A percentile compares a stretch with the other conserved stretches of the same genome.
Evolutionary conservation across 2,329 filamentous ascomycete species (phyloP).

Genomic region (Parastagonospora avenae): DNA sequence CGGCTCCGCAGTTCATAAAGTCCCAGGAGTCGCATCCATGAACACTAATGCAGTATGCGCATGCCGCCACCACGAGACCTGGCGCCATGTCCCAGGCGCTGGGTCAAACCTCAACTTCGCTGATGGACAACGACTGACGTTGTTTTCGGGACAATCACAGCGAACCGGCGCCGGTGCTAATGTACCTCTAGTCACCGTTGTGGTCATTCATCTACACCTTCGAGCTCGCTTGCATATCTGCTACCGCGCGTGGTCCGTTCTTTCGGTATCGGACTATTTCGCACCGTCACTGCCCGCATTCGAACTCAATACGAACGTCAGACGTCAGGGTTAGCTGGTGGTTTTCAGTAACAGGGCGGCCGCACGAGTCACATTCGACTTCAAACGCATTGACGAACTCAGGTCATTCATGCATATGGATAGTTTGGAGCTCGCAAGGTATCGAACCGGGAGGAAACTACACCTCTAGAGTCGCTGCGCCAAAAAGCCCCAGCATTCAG

Average conservation of each 20-base stretch:
- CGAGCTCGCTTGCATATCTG: background rate
- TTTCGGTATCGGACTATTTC: background rate
- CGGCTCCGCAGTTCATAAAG: background rate
- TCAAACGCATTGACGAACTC: background rate
- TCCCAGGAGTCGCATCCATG: slow-evolving; percentile 17
- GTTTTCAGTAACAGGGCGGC: background rate
- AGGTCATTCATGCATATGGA: background rate
- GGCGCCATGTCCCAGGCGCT: slow-evolving; percentile 9
- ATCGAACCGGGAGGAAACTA: slow-evolving; percentile 17
- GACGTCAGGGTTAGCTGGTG: background rate
- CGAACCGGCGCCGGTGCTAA: slow-evolving; percentile 4
- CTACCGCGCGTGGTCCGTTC: slow-evolving; percentile 2
- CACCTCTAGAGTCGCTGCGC: slow-evolving; percentile 11
- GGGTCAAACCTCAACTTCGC: slow-evolving; percentile 4
- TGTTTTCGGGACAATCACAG: background rate
- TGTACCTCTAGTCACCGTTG: slow-evolving; percentile 16
- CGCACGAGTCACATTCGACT: background rate
- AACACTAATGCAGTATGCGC: slow-evolving; percentile 17
- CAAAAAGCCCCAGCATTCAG: slow-evolving; percentile 21
- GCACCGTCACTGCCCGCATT: background rate
- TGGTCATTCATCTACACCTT: slow-evolving; percentile 8
- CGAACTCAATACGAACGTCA: background rate
- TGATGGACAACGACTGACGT: slow-evolving; percentile 6
- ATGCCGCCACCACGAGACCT: slow-evolving; percentile 14
- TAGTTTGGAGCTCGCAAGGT: slow-evolving; percentile 2